Evolutionary conservation across 139 green algal species (phyloP), one percentile per base, ranked within the genome.

Genomic region (Chlorella sp.): DNA sequence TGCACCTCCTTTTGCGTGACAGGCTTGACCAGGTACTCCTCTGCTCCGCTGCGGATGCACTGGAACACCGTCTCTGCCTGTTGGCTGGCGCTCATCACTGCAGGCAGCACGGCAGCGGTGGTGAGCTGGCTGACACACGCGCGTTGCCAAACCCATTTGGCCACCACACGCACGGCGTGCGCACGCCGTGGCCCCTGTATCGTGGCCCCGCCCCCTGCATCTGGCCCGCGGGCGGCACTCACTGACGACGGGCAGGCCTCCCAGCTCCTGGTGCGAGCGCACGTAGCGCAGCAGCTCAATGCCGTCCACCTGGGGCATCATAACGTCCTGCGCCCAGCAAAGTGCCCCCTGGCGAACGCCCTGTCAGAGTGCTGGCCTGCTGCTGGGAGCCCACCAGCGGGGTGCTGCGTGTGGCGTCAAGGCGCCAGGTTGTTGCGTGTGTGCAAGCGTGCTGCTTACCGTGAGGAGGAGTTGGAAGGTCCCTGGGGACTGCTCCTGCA

Each of bases 1-100:
- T 92, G 85, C 29, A 97, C 84, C 77, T 96, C 91, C 79, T 96
- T 97, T 35, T 84, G 86, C 0, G 89, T 97, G 1, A 97, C 85
- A 0, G 93, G 93, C 79, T 97, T 97, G 20, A 97, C 74, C 35
- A 97, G 79, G 64, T 96, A 97, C 70, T 97, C 93, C 73, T 97
- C 93, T 5, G 93, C 93, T 1, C 93, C 93, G 3, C 72, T 69
- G 10, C 74, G 80, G 50, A 97, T 91, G 70, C 89, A 94, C 68
- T 93, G 76, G 51, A 88, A 88, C 69, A 97, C 89, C 22, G 83
- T 93, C n/a, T 91, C 87, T 35, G 86, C 75, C 2, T 88, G 75
- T 74, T 97, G 88, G 62, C 92, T 93, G 24, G 88, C 85, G 17
- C 84, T 93, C 93, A 97, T 97, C 92, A 97, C 85, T 92, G 83